phyloP scores from a whole-genome alignment of 106 monocot species.

The Agapanthus africanus region DNA sequence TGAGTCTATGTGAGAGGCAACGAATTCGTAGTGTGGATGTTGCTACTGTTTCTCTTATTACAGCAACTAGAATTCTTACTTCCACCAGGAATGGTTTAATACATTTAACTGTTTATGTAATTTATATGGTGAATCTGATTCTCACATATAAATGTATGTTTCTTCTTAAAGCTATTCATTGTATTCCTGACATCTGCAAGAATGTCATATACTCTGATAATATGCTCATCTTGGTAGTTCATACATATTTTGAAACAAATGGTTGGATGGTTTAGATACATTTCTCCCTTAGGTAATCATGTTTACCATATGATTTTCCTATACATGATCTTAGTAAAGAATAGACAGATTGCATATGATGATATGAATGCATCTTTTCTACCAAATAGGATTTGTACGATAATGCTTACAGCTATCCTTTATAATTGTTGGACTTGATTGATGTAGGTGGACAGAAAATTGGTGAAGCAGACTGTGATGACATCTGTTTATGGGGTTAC shows the following conservation, averaged over 20 bases:
- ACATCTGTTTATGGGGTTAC: constrained; percentile 99
- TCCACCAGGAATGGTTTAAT: too few relatives aligned
- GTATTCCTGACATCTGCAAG: too few relatives aligned
- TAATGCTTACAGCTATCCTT: not conserved
- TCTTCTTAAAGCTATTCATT: too few relatives aligned
- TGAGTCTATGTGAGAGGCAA: not conserved
- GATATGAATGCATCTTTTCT: not conserved
- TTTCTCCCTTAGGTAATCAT: not conserved
- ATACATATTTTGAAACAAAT: not conserved
- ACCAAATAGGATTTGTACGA: not conserved
- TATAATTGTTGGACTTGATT: constrained; percentile 9
- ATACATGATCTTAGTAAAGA: not conserved
- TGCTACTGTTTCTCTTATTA: not conserved
- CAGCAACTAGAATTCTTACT: too few relatives aligned
- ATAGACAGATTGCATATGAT: not conserved
- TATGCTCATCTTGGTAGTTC: too few relatives aligned
- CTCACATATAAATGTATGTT: too few relatives aligned
- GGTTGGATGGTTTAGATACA: not conserved
- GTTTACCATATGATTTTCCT: not conserved
- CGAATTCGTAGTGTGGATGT: not conserved
- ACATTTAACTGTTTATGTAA: too few relatives aligned
- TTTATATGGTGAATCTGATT: too few relatives aligned
- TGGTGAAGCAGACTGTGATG: constrained; percentile 99
- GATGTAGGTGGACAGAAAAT: constrained; percentile 86
- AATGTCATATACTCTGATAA: too few relatives aligned